Evolutionary conservation across 352 stramenopile genomes (phyloP).

Genomic region (Phytophthora pisi): DNA sequence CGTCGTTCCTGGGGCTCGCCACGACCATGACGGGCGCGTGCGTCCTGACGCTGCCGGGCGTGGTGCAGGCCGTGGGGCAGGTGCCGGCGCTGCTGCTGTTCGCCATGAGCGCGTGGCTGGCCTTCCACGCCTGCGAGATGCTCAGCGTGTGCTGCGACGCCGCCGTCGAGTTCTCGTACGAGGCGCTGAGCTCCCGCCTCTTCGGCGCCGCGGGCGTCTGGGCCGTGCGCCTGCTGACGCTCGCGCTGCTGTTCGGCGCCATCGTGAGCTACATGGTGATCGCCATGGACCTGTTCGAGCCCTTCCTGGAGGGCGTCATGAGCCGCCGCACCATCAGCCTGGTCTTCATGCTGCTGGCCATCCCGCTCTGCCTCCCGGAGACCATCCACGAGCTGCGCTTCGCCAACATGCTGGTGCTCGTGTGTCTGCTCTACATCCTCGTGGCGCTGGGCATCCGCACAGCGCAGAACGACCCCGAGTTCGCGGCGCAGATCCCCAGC

Average conservation of each 20-base stretch:
- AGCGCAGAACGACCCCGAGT: constrained; percentile 45
- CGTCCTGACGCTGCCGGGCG: constrained; percentile 75
- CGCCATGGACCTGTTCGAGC: constrained; percentile 84
- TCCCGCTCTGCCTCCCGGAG: constrained; percentile 81
- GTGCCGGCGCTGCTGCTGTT: constrained; percentile 61
- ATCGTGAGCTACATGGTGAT: constrained; percentile 88
- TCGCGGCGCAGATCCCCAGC: constrained; percentile 42
- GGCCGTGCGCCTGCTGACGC: constrained; percentile 72
- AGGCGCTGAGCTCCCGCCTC: constrained; percentile 78
- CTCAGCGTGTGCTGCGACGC: constrained; percentile 69
- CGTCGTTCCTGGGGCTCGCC: constrained; percentile 77
- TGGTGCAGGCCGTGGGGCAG: constrained; percentile 66
- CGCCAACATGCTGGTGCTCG: constrained; percentile 76
- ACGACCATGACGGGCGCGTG: constrained; percentile 87
- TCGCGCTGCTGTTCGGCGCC: constrained; percentile 79
- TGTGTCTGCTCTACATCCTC: constrained; percentile 85
- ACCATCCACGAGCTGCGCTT: constrained; percentile 87
- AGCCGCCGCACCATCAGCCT: constrained; percentile 66
- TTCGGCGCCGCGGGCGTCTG: constrained; percentile 73
- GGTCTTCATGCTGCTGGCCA: constrained; percentile 67
- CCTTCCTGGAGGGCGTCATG: constrained; percentile 63
- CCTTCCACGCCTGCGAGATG: constrained; percentile 79
- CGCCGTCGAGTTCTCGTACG: constrained; percentile 75
- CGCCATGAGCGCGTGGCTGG: constrained; percentile 56
- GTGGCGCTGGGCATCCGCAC: constrained; percentile 62